Percentiles rank a stretch among this genome's conserved stretches.
Evolutionary conservation across 164 flowering plant species (phyloP).

Genomic region (Houttuynia cordata): DNA sequence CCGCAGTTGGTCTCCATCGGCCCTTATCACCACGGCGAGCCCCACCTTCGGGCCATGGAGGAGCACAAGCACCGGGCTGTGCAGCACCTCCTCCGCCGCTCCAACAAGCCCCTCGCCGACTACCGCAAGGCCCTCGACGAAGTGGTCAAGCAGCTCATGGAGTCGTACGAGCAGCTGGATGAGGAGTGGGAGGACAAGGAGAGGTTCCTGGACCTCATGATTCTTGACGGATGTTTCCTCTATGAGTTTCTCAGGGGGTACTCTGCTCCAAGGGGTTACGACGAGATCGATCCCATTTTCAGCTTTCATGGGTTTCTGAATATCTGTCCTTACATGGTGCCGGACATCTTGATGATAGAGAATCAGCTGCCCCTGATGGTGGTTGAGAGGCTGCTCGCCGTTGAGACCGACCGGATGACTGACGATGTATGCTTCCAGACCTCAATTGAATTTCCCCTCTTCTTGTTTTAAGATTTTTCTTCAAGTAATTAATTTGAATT

Average conservation of each 20-base stretch:
- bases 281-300: conserved; percentile 11
- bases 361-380: conserved; percentile 13
- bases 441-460: not conserved
- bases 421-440: not conserved
- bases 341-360: conserved; percentile 15
- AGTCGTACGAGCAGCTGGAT: conserved; percentile 3
- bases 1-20: conserved; percentile 16
- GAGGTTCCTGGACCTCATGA: conserved; percentile 8
- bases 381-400: conserved; percentile 2
- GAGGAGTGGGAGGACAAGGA: not conserved
- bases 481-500: not conserved
- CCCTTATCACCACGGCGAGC: conserved; percentile 11
- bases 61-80: conserved; percentile 11
- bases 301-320: conserved; percentile 3
- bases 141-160: conserved; percentile 4
- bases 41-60: conserved; percentile 7
- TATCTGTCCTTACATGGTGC: conserved; percentile 7
- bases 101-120: not conserved
- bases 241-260: conserved; percentile 4
- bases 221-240: conserved; percentile 11
- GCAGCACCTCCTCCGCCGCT: conserved; percentile 2
- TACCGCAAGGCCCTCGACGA: not conserved
- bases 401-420: not conserved
- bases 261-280: not conserved
- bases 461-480: not conserved